Evolutionary conservation across 805 yeast genomes (phyloP), one percentile per base, ranked within the genome.

Genomic region (Schizosaccharomyces pombe): DNA sequence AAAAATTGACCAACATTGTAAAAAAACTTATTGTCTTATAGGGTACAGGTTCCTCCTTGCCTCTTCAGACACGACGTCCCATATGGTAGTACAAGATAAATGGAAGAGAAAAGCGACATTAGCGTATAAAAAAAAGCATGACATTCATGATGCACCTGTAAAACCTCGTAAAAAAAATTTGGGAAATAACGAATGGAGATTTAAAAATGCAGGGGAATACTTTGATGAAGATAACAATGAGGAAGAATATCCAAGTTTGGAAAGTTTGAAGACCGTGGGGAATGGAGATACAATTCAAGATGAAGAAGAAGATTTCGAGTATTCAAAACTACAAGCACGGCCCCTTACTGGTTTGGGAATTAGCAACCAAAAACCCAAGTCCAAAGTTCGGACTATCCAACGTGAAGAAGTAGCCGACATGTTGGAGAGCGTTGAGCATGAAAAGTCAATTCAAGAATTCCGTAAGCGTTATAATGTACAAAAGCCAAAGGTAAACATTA

Each of bases 11-110:
- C 12, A 33, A 33, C 12, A 33, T 12, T 33, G n/a, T n/a, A n/a
- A n/a, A n/a, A n/a, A n/a, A n/a, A n/a, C n/a, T n/a, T n/a, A n/a
- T n/a, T n/a, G n/a, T n/a, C n/a, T n/a, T n/a, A n/a, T n/a, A n/a
- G n/a, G n/a, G n/a, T n/a, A n/a, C n/a, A n/a, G n/a, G n/a, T n/a
- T n/a, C n/a, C n/a, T n/a, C n/a, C n/a, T n/a, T n/a, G n/a, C n/a
- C n/a, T n/a, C n/a, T n/a, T n/a, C n/a, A n/a, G n/a, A n/a, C n/a
- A n/a, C n/a, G n/a, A n/a, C n/a, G n/a, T n/a, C n/a, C n/a, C n/a
- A 32, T 14, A 49, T 49, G 53, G 53, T 49, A 26, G 39, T 49
- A 16, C 53, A 49, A 37, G 53, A 49, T 30, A 49, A 49, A 32
- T 49, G 53, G 53, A 49, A 49, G 22, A 49, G 30, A 32, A 49